Conservation (phyloP, 176 grass and related monocot species). For the Hordeum vulgare region DNA sequence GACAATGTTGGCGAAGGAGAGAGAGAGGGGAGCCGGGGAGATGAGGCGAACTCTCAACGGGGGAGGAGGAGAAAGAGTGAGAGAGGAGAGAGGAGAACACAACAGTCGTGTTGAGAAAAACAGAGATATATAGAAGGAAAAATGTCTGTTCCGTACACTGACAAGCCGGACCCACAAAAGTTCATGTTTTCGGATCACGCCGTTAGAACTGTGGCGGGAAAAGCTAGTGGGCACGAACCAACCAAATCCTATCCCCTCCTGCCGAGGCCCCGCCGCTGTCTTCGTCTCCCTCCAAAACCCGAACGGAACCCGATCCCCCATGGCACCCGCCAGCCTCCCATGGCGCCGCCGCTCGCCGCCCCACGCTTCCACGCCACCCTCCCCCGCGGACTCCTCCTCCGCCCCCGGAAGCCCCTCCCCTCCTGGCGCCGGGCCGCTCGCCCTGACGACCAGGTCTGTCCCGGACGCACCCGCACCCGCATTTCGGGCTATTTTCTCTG, state of each 20-base stretch:
- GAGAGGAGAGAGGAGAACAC: too few relatives aligned
- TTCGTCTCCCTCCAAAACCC: slow-evolving; percentile 31
- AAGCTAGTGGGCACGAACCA: slow-evolving; percentile 45
- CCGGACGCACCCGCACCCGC: neutral
- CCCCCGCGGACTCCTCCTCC: neutral
- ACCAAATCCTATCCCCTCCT: slow-evolving; percentile 67
- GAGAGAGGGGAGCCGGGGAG: too few relatives aligned
- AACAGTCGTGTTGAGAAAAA: too few relatives aligned
- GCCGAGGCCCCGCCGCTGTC: neutral
- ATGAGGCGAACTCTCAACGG: too few relatives aligned
- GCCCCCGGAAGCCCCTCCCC: slow-evolving; percentile 17
- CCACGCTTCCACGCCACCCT: slow-evolving; percentile 24
- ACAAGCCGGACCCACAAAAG: neutral
- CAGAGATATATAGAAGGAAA: too few relatives aligned
- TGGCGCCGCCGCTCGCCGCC: slow-evolving; percentile 49
- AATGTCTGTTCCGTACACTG: neutral
- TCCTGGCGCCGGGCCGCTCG: slow-evolving; percentile 33
- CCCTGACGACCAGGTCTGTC: slow-evolving; percentile 43
- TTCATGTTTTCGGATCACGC: neutral
- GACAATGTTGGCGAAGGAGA: too few relatives aligned
- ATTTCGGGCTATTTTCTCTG: neutral
- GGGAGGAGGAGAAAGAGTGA: too few relatives aligned
- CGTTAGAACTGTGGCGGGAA: slow-evolving; percentile 35
- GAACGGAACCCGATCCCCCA: slow-evolving; percentile 20
- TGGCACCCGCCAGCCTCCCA: slow-evolving; percentile 30